Evolutionary conservation across 2,329 filamentous ascomycete genomes (phyloP), one percentile per base, ranked within the genome.

Genomic region (Verruconis gallopava): DNA sequence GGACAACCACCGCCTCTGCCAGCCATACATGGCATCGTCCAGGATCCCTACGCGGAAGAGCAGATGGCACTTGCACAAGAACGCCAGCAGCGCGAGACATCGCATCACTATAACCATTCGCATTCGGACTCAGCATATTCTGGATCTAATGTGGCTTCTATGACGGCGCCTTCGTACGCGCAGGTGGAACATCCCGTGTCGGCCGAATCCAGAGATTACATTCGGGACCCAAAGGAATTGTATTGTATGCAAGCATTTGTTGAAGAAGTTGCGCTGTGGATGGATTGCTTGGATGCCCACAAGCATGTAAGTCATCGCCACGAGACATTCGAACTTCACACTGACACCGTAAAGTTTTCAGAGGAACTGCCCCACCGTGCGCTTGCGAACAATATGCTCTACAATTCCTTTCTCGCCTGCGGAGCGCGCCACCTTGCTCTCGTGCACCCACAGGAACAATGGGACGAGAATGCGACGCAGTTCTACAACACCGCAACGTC

Each of bases 201-300:
- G 17, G 22, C 9, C 5, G 41, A 43, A 9, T 19, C 15, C 4
- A 17, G 41, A 9, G 41, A 43, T 19, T 39, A 38, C 21, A 41
- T 35, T 25, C 37, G 37, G 15, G 42, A 44, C 3, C 73, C 78
- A 6, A 83, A 93, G 44, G 85, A 94, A 56, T 73, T 91, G 0
- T 65, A 80, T n/a, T 86, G 86, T 55, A 85, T 95, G 80, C 85
- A 93, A 57, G 79, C 86, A 0, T 96, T 93, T 56, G 80, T 93
- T 4, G 82, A 93, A 53, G 82, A 94, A 49, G 84, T 96, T 2
- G 86, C 81, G 1, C 62, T 85, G 3, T 95, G 89, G 85, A 93
- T 96, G 84, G 89, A 95, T 60, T 84, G 79, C 33, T 77, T 95
- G 67, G 85, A 93, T 62, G 72, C 77, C 22, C 72, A 79, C 49